Evolutionary conservation across 805 yeast species (phyloP).

Genomic region (Candida andamanensis): DNA sequence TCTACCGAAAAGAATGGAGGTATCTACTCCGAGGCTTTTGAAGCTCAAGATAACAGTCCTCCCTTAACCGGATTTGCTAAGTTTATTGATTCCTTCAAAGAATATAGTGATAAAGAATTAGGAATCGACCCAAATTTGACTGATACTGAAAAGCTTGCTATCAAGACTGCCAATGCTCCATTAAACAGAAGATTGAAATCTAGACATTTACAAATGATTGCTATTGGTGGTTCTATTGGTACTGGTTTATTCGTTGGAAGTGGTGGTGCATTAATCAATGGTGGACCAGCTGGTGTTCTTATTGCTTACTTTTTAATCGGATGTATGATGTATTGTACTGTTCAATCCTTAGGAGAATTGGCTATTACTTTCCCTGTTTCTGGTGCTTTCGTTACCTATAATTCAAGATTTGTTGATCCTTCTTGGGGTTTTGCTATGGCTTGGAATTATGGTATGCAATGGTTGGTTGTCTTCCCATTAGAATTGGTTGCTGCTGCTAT

Average conservation of each 20-base stretch:
- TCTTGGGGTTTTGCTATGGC: constrained; percentile 65
- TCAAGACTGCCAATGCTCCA: constrained; percentile 45
- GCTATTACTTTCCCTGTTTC: constrained; percentile 63
- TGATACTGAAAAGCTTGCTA: constrained; percentile 28
- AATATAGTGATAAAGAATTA: constrained; percentile 28
- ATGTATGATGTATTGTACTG: constrained; percentile 53
- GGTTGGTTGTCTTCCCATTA: constrained; percentile 52
- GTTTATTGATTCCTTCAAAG: constrained; percentile 27
- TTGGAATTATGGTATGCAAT: constrained; percentile 48
- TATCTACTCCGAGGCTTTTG: constrained; percentile 27
- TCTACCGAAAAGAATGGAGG: constrained; percentile 37
- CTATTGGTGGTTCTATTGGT: constrained; percentile 80
- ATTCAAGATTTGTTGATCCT: constrained; percentile 54
- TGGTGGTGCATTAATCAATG: constrained; percentile 53
- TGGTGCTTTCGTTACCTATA: constrained; percentile 62
- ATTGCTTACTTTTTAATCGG: constrained; percentile 57
- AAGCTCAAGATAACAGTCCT: constrained; percentile 14
- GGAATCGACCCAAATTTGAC: constrained; percentile 36
- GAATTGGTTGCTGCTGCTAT: constrained; percentile 59
- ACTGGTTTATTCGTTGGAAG: constrained; percentile 83
- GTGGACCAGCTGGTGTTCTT: constrained; percentile 73
- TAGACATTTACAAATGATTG: constrained; percentile 66
- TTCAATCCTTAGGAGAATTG: constrained; percentile 51
- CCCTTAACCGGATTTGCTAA: constrained; percentile 18
- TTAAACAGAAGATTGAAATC: constrained; percentile 49